These are phyloP conservation scores for Diplotaxis tenuifolia DNA, from an alignment of 345 rosid species.

Conservation along the genomic window DNA sequence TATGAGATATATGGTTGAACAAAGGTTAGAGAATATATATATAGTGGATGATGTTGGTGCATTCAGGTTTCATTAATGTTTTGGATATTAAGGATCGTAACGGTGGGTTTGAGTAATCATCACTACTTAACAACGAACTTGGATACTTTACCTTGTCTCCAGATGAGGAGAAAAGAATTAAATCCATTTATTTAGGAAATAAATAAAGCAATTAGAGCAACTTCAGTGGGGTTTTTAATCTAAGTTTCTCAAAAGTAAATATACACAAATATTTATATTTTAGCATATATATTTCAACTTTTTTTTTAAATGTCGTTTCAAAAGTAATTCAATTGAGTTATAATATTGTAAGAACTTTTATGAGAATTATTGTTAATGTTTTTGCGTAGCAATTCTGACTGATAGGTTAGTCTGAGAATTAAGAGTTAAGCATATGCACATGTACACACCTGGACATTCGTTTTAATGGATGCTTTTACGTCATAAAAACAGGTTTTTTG, in stretches of 20 bases:
- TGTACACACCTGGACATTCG: conserved; percentile 6
- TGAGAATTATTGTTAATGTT: not conserved
- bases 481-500: conserved; percentile 20
- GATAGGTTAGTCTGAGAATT: conserved; percentile 21
- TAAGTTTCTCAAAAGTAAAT: not conserved
- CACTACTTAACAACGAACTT: conserved; percentile 27
- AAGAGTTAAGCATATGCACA: conserved; percentile 34
- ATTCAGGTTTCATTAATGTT: not conserved
- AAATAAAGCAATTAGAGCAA: not conserved
- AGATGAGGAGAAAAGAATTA: not conserved
- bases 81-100: conserved; percentile 25
- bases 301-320: no score
- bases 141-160: conserved; percentile 15
- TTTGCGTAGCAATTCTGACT: conserved; percentile 23
- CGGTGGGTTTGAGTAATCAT: conserved; percentile 27
- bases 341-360: not conserved
- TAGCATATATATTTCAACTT: not conserved
- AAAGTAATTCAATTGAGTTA: no score
- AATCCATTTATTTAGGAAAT: not conserved
- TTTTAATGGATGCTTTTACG: conserved; percentile 28
- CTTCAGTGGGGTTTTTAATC: not conserved
- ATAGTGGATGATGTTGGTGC: not conserved
- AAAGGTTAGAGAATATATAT: not conserved
- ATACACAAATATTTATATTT: no score
- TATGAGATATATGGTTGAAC: conserved; percentile 6